A percentile compares a stretch with the other conserved stretches of the same genome.
Evolutionary conservation across 1,284 basidiomycete genomes (phyloP).

Genomic region (Lignosus rhinocerotis): DNA sequence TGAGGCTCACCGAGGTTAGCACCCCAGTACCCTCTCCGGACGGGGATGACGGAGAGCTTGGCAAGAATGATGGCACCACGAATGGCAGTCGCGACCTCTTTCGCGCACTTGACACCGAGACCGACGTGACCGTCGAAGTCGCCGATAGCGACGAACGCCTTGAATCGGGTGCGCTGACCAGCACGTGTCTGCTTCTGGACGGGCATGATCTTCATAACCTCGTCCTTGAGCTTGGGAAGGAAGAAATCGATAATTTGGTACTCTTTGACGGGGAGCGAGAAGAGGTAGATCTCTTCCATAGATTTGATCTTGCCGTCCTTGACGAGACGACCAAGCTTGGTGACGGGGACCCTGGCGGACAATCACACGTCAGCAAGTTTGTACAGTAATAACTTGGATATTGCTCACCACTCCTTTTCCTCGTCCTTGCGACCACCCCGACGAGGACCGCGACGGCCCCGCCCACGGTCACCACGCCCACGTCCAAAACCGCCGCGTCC

Average conservation of each 20-base stretch:
- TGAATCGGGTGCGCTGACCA: slow-evolving; percentile 99
- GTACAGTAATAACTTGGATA: not conserved
- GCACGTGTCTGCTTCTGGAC: slow-evolving; percentile 99
- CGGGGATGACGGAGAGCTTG: slow-evolving; percentile 94
- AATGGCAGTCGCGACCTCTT: slow-evolving; percentile 99
- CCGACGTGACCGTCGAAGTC: slow-evolving; percentile 99
- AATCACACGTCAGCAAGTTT: not conserved
- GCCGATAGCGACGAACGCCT: slow-evolving; percentile 99
- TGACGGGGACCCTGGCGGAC: slow-evolving; percentile 86
- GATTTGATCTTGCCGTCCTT: slow-evolving; percentile 99
- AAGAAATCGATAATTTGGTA: slow-evolving; percentile 98
- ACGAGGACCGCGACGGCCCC: slow-evolving; percentile 88
- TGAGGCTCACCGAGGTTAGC: slow-evolving; percentile 97
- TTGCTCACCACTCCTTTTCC: slow-evolving; percentile 96
- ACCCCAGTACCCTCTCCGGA: slow-evolving; percentile 99
- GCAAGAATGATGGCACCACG: slow-evolving; percentile 98
- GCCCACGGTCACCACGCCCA: slow-evolving; percentile 83
- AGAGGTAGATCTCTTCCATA: slow-evolving; percentile 99
- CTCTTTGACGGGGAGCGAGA: slow-evolving; percentile 99
- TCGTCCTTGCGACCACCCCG: slow-evolving; percentile 98
- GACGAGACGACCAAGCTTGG: slow-evolving; percentile 98
- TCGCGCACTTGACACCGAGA: slow-evolving; percentile 99
- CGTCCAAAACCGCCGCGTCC: slow-evolving; percentile 88
- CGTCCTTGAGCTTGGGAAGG: slow-evolving; percentile 97
- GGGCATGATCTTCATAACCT: slow-evolving; percentile 99